Evolutionary conservation across 805 yeast species (phyloP).

Genomic region (Candida koratica): DNA sequence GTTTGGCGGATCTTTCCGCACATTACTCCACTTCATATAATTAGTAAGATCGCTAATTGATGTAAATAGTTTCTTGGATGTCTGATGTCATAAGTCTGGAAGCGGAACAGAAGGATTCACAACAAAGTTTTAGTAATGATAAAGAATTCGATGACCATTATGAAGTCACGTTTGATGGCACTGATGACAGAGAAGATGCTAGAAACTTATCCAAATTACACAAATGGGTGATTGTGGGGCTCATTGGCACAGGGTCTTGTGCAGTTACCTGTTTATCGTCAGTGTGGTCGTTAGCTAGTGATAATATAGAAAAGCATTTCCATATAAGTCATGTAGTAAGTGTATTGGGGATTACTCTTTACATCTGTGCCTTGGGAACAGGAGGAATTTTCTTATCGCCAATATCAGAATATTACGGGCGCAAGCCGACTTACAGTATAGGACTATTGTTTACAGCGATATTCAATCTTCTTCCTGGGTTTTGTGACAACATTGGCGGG

Average conservation of each 20-base stretch:
- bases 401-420: constrained; percentile 60
- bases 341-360: constrained; percentile 26
- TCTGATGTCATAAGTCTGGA: neutral
- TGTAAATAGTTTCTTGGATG: too few species aligned
- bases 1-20: neutral
- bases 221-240: constrained; percentile 24
- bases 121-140: neutral
- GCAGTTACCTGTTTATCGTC: constrained; percentile 29
- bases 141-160: neutral
- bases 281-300: constrained; percentile 26
- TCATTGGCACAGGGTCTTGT: constrained; percentile 22
- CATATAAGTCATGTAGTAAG: constrained; percentile 22
- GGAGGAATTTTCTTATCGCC: constrained; percentile 47
- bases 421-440: constrained; percentile 46
- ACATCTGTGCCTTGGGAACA: constrained; percentile 25
- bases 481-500: constrained; percentile 23
- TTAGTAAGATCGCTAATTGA: too few species aligned
- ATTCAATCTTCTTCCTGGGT: constrained; percentile 25
- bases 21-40: too few species aligned
- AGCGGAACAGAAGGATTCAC: neutral
- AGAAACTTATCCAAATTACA: constrained; percentile 19
- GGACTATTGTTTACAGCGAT: constrained; percentile 20
- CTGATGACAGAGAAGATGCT: constrained; percentile 25
- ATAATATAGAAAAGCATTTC: constrained; percentile 21
- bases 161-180: constrained; percentile 23